Evolutionary conservation across 495 filamentous ascomycete species (phyloP).

Genomic region (Xylaria nigripes): DNA sequence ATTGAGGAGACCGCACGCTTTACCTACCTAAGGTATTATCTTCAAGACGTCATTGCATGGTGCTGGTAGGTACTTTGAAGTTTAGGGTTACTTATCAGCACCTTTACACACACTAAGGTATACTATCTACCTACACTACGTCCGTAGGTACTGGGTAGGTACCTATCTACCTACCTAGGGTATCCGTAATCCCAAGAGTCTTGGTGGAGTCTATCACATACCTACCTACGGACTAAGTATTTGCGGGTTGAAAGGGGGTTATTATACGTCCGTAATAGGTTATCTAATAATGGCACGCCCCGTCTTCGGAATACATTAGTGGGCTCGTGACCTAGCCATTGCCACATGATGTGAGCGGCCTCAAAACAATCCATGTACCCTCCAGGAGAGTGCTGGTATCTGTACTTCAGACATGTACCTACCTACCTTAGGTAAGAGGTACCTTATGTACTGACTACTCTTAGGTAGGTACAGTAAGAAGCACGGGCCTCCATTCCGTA

Average conservation of each 20-base stretch:
- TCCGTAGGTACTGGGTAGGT: too few species aligned
- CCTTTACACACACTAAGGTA: too few species aligned
- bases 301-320: neutral
- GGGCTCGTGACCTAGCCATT: slow-evolving; percentile 26
- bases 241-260: too few species aligned
- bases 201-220: too few species aligned
- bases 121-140: too few species aligned
- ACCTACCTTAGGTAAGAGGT: neutral
- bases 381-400: neutral
- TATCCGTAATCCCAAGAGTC: too few species aligned
- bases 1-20: neutral
- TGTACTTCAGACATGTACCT: neutral
- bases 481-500: too few species aligned
- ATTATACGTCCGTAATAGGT: neutral
- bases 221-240: too few species aligned
- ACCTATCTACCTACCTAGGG: too few species aligned
- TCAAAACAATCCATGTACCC: slow-evolving; percentile 12
- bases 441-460: neutral
- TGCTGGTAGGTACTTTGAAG: neutral
- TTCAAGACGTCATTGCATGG: neutral
- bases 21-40: neutral
- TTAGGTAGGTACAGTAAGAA: neutral
- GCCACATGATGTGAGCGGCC: slow-evolving; percentile 19
- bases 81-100: too few species aligned
- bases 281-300: slow-evolving; percentile 6